A percentile compares a stretch with the other conserved stretches of the same genome.
phyloP scores from a whole-genome alignment of 306 rosid genomes.

The Abrus precatorius region DNA sequence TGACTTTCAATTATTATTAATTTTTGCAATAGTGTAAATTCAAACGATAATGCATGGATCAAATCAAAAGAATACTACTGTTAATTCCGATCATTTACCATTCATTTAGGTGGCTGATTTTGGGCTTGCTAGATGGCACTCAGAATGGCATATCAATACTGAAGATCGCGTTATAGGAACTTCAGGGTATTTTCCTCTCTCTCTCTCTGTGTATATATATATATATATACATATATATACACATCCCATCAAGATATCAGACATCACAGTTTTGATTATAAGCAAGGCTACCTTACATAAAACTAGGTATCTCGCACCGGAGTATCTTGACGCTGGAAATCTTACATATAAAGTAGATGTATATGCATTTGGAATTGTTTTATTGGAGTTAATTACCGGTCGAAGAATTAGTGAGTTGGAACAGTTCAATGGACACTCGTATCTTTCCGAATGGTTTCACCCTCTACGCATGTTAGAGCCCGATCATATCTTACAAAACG shows the following conservation, averaged over 20 bases:
- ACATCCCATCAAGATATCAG: neutral
- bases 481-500: slow-evolving; percentile 60
- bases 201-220: neutral
- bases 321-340: slow-evolving; percentile 75
- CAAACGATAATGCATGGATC: neutral
- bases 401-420: slow-evolving; percentile 71
- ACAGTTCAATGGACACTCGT: slow-evolving; percentile 57
- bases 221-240: neutral
- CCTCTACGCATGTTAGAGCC: slow-evolving; percentile 67
- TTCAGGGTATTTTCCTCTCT: slow-evolving; percentile 65
- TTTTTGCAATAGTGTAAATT: neutral
- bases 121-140: slow-evolving; percentile 94
- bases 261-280: slow-evolving; percentile 31
- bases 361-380: slow-evolving; percentile 87
- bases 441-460: slow-evolving; percentile 70
- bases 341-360: slow-evolving; percentile 87
- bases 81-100: slow-evolving; percentile 31
- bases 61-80: neutral
- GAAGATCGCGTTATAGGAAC: slow-evolving; percentile 76
- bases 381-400: slow-evolving; percentile 82
- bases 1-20: neutral
- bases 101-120: slow-evolving; percentile 83
- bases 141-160: slow-evolving; percentile 72
- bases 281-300: slow-evolving; percentile 46
- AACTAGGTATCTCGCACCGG: slow-evolving; percentile 92